A percentile compares a stretch with the other conserved stretches of the same genome.
These are phyloP conservation scores for Camillea tinctor DNA, from an alignment of 2,329 filamentous ascomycete species.

Conservation along the genomic window DNA sequence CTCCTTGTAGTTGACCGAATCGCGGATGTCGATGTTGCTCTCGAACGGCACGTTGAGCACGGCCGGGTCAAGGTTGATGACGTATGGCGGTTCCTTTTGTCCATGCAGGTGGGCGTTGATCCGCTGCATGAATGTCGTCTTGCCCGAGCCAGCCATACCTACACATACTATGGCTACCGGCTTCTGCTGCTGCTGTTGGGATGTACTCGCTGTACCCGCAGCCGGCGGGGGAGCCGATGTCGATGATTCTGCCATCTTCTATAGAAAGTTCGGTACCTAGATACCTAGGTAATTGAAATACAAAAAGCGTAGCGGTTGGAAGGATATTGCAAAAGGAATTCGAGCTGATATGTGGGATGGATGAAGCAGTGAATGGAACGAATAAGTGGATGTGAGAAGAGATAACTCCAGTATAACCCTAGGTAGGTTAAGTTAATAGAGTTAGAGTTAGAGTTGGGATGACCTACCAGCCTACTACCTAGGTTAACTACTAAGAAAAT, in stretches of 20 bases:
- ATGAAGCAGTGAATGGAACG: too few relatives aligned
- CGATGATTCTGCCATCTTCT: neutral
- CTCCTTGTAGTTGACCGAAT: conserved; percentile 98
- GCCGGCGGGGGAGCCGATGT: conserved; percentile 1
- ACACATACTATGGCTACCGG: conserved; percentile 77
- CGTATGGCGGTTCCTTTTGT: conserved; percentile 80
- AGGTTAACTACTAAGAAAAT: too few relatives aligned
- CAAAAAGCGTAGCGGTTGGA: too few relatives aligned
- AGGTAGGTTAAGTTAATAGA: too few relatives aligned
- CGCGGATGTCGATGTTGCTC: conserved; percentile 96
- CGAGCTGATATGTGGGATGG: too few relatives aligned
- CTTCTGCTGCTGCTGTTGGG: conserved; percentile 6
- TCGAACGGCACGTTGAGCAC: conserved; percentile 93
- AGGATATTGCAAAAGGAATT: too few relatives aligned
- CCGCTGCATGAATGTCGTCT: conserved; percentile 99
- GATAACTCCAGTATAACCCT: too few relatives aligned
- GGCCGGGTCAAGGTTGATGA: conserved; percentile 95
- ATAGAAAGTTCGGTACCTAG: neutral
- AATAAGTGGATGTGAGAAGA: too few relatives aligned
- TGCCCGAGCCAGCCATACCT: conserved; percentile 97
- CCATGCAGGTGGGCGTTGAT: conserved; percentile 91
- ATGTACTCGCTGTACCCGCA: neutral
- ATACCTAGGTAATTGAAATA: neutral
- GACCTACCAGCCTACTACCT: too few relatives aligned
- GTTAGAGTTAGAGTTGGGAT: too few relatives aligned